Conservation (phyloP, 176 grass and related monocot species). For the Cenchrus purpureus region DNA sequence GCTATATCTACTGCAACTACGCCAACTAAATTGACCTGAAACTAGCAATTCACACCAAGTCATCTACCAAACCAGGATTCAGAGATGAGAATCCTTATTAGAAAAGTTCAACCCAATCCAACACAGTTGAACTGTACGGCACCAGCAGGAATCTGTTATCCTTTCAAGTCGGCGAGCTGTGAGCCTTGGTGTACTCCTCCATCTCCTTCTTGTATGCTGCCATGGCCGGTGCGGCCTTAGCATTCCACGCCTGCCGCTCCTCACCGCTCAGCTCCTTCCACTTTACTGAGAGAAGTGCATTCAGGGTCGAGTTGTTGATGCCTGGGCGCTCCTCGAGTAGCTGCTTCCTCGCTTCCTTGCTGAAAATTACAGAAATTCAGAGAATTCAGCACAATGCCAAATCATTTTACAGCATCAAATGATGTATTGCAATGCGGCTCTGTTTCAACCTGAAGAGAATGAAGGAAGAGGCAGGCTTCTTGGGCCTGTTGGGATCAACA, state of each 20-base stretch:
- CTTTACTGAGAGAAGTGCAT: constrained; percentile 74
- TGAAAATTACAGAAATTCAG: constrained; percentile 27
- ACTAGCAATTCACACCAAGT: neutral
- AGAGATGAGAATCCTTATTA: constrained; percentile 53
- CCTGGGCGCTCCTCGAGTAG: constrained; percentile 57
- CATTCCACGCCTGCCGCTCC: constrained; percentile 69
- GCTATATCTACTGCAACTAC: neutral
- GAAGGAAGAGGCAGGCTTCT: constrained; percentile 79
- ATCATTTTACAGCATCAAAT: neutral
- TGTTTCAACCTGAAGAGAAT: constrained; percentile 71
- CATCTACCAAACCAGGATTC: constrained; percentile 40
- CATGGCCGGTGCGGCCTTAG: constrained; percentile 61
- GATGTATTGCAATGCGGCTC: no score
- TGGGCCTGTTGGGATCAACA: constrained; percentile 74
- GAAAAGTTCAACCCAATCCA: neutral
- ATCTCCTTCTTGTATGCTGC: constrained; percentile 58
- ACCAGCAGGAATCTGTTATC: neutral
- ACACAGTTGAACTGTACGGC: constrained; percentile 3
- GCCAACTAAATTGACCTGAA: neutral
- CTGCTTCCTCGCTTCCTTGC: constrained; percentile 71
- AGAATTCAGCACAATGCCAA: neutral
- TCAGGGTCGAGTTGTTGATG: constrained; percentile 57
- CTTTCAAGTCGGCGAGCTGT: constrained; percentile 33
- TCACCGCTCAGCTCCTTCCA: constrained; percentile 77
- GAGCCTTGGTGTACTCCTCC: constrained; percentile 79